phyloP scores from a whole-genome alignment of 352 stramenopile genomes.

The Pythium scleroteichum region DNA sequence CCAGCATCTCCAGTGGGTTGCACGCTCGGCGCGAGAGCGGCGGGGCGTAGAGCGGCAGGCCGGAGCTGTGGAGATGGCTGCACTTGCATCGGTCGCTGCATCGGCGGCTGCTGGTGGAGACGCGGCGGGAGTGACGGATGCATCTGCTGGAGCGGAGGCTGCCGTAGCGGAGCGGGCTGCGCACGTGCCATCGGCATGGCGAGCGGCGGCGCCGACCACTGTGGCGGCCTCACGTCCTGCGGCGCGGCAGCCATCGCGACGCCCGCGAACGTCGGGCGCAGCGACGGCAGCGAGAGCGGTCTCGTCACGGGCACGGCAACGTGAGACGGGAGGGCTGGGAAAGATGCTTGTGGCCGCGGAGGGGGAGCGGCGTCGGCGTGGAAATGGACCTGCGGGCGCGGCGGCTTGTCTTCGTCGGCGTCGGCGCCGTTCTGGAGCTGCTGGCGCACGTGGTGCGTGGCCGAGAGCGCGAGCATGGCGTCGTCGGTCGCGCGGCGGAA shows the following conservation, averaged over 20 bases:
- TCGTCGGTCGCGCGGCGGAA: conserved; percentile 20
- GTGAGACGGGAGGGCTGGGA: not conserved
- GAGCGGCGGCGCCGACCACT: conserved; percentile 16
- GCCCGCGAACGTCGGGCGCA: conserved; percentile 1
- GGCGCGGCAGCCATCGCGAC: not conserved
- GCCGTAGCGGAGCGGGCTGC: not conserved
- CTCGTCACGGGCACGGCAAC: not conserved
- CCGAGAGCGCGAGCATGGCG: conserved; percentile 19
- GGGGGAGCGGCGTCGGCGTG: not conserved
- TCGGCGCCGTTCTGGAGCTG: conserved; percentile 9
- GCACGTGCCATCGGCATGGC: not conserved
- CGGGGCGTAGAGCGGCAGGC: not conserved
- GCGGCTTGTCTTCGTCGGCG: not conserved
- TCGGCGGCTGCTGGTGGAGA: not conserved
- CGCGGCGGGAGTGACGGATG: not conserved
- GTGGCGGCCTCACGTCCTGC: not conserved
- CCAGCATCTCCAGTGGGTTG: not conserved
- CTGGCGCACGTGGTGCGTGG: conserved; percentile 15
- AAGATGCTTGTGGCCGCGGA: not conserved
- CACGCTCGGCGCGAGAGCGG: not conserved
- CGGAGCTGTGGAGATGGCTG: not conserved
- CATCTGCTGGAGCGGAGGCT: not conserved
- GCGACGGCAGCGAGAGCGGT: conserved; percentile 10
- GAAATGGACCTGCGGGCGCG: not conserved
- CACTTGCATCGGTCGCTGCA: not conserved